Percentiles rank a stretch among this genome's conserved stretches.
phyloP scores from a whole-genome alignment of 805 yeast species.

The Candida khao-thaluensis region DNA sequence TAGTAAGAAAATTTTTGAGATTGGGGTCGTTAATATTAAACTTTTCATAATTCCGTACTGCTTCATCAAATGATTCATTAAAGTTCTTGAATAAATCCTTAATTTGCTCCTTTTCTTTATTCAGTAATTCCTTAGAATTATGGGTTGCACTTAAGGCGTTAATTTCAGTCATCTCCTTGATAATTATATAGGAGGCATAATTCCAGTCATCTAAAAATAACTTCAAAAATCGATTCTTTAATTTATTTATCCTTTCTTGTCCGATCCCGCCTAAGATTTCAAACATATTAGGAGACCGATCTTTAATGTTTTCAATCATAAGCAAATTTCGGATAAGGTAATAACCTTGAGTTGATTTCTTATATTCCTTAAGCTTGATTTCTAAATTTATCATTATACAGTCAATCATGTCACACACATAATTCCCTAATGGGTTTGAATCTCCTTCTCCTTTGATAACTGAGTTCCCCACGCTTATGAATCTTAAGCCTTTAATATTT shows the following conservation, averaged over 20 bases:
- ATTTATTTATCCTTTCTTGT: conserved; percentile 56
- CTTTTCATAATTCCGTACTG: conserved; percentile 62
- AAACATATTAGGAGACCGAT: conserved; percentile 52
- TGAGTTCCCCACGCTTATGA: conserved; percentile 46
- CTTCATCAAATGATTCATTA: conserved; percentile 78
- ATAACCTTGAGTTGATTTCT: conserved; percentile 60
- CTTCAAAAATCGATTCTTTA: conserved; percentile 72
- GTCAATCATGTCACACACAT: conserved; percentile 76
- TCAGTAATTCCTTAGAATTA: conserved; percentile 28
- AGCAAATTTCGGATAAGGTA: conserved; percentile 69
- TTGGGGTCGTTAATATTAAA: conserved; percentile 66
- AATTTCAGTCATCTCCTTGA: conserved; percentile 72
- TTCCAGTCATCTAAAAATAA: conserved; percentile 80
- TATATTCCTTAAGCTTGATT: conserved; percentile 48
- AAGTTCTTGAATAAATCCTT: conserved; percentile 84
- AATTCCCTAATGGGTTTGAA: conserved; percentile 51
- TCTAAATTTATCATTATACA: conserved; percentile 66
- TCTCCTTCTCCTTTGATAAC: conserved; percentile 39
- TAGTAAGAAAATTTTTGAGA: conserved; percentile 59
- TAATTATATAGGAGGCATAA: conserved; percentile 66
- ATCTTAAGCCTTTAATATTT: conserved; percentile 54
- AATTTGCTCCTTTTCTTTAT: conserved; percentile 76
- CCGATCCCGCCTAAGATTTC: conserved; percentile 60
- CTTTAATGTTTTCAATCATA: conserved; percentile 70
- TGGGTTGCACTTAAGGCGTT: conserved; percentile 46